Evolutionary conservation across 2,329 filamentous ascomycete species (phyloP).

Genomic region (Sarocladium kiliense): DNA sequence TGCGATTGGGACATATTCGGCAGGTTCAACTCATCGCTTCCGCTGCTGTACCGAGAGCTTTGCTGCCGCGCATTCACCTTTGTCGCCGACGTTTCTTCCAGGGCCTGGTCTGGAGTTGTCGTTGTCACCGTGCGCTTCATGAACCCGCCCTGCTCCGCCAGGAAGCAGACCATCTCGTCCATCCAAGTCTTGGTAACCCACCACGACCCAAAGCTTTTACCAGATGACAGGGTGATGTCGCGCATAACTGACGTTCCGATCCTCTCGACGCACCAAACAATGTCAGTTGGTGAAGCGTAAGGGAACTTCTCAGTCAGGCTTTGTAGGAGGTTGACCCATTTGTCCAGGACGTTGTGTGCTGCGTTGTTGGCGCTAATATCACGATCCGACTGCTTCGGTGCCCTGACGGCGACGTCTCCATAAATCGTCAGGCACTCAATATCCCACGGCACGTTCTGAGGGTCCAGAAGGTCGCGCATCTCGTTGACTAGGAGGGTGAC

Average conservation of each 20-base stretch:
- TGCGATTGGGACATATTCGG: slow-evolving; percentile 42
- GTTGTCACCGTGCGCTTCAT: slow-evolving; percentile 53
- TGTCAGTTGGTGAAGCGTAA: slow-evolving; percentile 64
- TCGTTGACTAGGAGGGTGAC: slow-evolving; percentile 59
- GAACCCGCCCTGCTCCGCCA: slow-evolving; percentile 87
- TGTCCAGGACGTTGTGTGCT: slow-evolving; percentile 66
- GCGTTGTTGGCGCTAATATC: slow-evolving; percentile 23
- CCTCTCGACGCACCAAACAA: slow-evolving; percentile 72
- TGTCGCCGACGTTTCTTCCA: slow-evolving; percentile 28
- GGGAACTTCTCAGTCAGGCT: slow-evolving; percentile 67
- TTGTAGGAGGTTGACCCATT: slow-evolving; percentile 70
- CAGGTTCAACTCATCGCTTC: slow-evolving; percentile 40
- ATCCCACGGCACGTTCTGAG: slow-evolving; percentile 58
- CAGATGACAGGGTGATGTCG: slow-evolving; percentile 73
- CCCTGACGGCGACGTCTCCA: slow-evolving; percentile 41
- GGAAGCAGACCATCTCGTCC: slow-evolving; percentile 88
- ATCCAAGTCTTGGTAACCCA: slow-evolving; percentile 95
- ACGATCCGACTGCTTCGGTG: slow-evolving; percentile 28
- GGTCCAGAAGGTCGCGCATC: slow-evolving; percentile 65
- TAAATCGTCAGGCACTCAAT: slow-evolving; percentile 57
- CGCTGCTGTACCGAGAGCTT: slow-evolving; percentile 36
- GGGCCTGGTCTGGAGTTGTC: slow-evolving; percentile 18
- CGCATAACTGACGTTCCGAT: slow-evolving; percentile 73
- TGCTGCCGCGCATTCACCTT: slow-evolving; percentile 29
- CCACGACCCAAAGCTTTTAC: slow-evolving; percentile 82